These are phyloP conservation scores for Pseudonitzschia pungens DNA, from an alignment of 108 stramenopile genomes.

Conservation along the genomic window DNA sequence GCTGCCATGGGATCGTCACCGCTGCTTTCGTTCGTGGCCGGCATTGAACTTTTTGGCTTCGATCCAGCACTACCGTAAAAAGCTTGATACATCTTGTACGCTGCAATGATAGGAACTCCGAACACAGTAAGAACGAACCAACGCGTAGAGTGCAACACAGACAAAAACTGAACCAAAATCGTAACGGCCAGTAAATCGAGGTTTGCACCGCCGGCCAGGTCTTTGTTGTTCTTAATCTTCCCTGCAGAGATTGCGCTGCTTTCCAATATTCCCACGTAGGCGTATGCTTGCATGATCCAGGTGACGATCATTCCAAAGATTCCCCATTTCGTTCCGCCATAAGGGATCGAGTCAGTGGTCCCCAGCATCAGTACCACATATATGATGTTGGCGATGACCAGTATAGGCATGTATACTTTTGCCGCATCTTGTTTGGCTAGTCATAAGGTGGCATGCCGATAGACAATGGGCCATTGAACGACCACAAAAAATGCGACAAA, in stretches of 20 bases:
- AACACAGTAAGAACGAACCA: constrained; percentile 41
- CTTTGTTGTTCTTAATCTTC: constrained; percentile 18
- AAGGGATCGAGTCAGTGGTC: constrained; percentile 10
- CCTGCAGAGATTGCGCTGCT: constrained; percentile 27
- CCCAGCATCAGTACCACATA: constrained; percentile 44
- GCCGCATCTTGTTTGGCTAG: constrained; percentile 48
- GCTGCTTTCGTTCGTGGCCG: background rate
- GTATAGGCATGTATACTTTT: constrained; percentile 48
- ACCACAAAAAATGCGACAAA: constrained; percentile 7
- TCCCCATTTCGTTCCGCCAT: constrained; percentile 24
- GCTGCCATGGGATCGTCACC: constrained; percentile 25
- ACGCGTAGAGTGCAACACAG: constrained; percentile 39
- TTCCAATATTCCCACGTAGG: constrained; percentile 57
- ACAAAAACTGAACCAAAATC: constrained; percentile 46
- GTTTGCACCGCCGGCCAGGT: constrained; percentile 51
- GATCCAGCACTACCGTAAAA: background rate
- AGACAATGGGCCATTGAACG: background rate
- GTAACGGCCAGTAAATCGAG: constrained; percentile 59
- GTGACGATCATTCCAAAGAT: constrained; percentile 30
- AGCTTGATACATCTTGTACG: constrained; percentile 38
- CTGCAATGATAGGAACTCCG: constrained; percentile 33
- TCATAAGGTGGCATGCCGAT: background rate
- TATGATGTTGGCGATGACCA: constrained; percentile 39
- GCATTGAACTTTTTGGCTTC: constrained; percentile 9
- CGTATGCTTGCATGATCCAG: constrained; percentile 34